Evolutionary conservation across 805 yeast genomes (phyloP).

Genomic region (Candida coquimbonensis): DNA sequence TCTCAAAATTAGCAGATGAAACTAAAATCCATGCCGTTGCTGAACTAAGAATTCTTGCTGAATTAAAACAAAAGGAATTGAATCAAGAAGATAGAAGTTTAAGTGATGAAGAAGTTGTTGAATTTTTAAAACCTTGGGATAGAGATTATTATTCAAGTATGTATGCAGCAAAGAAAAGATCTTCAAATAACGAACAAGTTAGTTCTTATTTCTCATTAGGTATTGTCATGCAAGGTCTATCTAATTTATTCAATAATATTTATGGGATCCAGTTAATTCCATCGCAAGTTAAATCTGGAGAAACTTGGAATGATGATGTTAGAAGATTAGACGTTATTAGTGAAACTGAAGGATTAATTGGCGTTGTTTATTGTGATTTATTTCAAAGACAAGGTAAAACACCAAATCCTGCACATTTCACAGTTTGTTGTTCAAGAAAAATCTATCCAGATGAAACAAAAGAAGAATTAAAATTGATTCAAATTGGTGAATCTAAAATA

Average conservation of each 20-base stretch:
- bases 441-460: conserved; percentile 49
- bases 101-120: conserved; percentile 35
- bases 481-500: conserved; percentile 26
- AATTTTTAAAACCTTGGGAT: conserved; percentile 80
- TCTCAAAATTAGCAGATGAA: conserved; percentile 49
- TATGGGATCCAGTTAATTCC: conserved; percentile 78
- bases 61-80: conserved; percentile 28
- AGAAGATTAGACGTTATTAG: conserved; percentile 72
- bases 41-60: conserved; percentile 49
- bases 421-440: conserved; percentile 88
- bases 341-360: conserved; percentile 56
- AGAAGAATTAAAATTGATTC: conserved; percentile 29
- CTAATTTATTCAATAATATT: conserved; percentile 57
- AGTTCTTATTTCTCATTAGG: conserved; percentile 77
- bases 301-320: conserved; percentile 85
- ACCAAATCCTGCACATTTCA: conserved; percentile 90
- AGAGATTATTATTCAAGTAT: conserved; percentile 56
- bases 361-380: conserved; percentile 82
- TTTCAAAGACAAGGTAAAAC: conserved; percentile 72
- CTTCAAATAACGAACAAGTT: conserved; percentile 40
- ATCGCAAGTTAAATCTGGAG: conserved; percentile 55
- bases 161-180: conserved; percentile 25
- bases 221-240: conserved; percentile 76
- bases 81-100: conserved; percentile 15
- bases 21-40: conserved; percentile 46